Base-by-base conservation (phyloP, 1,284 basidiomycete species). In the Rhodotorula sp. region DNA sequence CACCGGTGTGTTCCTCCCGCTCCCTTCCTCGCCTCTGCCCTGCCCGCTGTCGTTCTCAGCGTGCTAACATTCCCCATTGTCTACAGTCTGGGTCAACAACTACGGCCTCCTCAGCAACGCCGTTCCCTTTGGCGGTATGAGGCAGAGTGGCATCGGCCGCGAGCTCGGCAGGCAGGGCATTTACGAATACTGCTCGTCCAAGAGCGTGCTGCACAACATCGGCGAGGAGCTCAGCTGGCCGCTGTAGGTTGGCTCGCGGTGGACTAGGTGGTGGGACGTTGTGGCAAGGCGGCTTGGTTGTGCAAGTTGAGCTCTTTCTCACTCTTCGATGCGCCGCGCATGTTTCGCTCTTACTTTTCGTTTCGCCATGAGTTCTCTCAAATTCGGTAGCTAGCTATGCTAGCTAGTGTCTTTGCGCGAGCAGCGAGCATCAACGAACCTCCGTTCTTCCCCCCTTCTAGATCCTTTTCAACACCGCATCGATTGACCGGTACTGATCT, bases 101-200 rank as follows among this genome's bases (percentile, higher is more conserved):
- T 96, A 95, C 82, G 61, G 54, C 66, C 41, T 67, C 41, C 59
- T 67, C 21, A 61, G 59, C 2, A 60, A 91, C 91, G 61, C 61
- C 70, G 91, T 92, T 51, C 94, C 95, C 1, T 97, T 97, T 78
- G 95, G 94, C 36, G 94, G 95, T 25, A 95, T 92, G 85, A 95
- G 94, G 83, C 89, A 88, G 79, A 88, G 86, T 70, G 90, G 90
- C 29, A 86, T 89, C 69, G 90, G 89, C 48, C 87, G 94, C 67
- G 94, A 97, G 81, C 87, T 97, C 63, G 94, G 94, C 53, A 29
- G 55, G 4, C 48, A 61, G 44, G 61, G 51, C 32, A 46, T 59
- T 7, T 55, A 63, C 51, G 62, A 63, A 53, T 63, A 63, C 32
- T 46, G 22, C 60, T 44, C 63, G 51, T 41, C 56, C 50, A 73